Evolutionary conservation across 164 flowering plant species (phyloP).

Genomic region (Stephania cephalantha): DNA sequence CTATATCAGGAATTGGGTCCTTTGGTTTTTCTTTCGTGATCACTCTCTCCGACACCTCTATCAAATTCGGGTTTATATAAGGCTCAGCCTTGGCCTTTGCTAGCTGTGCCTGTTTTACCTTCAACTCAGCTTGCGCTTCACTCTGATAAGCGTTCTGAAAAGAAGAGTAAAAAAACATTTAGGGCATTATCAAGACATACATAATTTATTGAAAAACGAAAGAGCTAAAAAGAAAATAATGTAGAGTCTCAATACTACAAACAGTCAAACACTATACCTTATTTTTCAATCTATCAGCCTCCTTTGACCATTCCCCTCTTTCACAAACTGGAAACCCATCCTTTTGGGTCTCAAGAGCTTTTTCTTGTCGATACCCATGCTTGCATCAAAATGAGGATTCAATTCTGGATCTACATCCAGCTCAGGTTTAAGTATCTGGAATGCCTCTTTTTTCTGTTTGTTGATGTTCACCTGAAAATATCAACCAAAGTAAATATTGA

Average conservation of each 20-base stretch:
- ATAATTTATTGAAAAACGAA: no score
- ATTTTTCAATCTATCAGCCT: constrained; percentile 73
- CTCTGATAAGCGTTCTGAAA: constrained; percentile 31
- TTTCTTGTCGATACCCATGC: constrained; percentile 79
- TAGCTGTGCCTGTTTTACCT: constrained; percentile 81
- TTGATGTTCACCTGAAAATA: constrained; percentile 86
- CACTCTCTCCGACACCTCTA: constrained; percentile 87
- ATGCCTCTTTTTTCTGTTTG: constrained; percentile 96
- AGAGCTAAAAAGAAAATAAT: no score
- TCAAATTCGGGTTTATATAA: constrained; percentile 92
- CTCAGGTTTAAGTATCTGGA: constrained; percentile 89
- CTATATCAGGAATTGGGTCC: constrained; percentile 83
- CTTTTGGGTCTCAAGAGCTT: constrained; percentile 90
- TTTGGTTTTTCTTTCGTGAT: constrained; percentile 70
- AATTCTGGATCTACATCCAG: constrained; percentile 77
- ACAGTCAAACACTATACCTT: constrained; percentile 43
- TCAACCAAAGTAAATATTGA: constrained; percentile 10
- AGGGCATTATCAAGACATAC: no score
- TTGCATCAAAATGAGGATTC: constrained; percentile 79
- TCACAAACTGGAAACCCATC: constrained; percentile 88
- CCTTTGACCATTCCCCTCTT: constrained; percentile 95
- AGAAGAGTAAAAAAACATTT: no score
- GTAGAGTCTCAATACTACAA: background rate
- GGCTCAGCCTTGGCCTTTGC: constrained; percentile 89
- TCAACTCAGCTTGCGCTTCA: constrained; percentile 94